Conservation (phyloP, 202 grass and related monocot genomes). For the Eragrostis tef region DNA sequence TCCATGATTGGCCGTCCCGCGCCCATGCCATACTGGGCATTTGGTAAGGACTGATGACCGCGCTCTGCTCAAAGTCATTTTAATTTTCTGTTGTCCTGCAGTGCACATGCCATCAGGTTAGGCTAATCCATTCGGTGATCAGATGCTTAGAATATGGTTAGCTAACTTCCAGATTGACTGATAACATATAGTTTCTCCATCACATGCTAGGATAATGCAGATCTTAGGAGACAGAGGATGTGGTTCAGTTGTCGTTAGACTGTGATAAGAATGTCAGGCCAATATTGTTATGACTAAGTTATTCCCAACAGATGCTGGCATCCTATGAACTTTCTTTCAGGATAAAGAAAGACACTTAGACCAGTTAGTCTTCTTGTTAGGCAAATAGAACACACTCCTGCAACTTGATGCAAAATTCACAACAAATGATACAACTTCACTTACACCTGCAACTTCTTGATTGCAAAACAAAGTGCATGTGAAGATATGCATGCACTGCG, state of each 20-base stretch:
- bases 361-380: background rate
- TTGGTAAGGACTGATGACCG: constrained; percentile 51
- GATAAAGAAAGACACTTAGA: background rate
- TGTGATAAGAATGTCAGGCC: background rate
- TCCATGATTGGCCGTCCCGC: constrained; percentile 80
- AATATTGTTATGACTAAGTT: background rate
- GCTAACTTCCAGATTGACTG: background rate
- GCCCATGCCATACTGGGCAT: constrained; percentile 91
- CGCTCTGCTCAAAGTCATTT: background rate
- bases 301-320: background rate
- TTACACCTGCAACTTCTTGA: background rate
- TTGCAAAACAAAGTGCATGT: background rate
- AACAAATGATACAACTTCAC: background rate
- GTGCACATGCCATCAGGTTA: background rate
- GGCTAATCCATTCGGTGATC: background rate
- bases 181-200: background rate
- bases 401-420: background rate
- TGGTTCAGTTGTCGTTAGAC: background rate
- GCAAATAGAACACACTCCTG: background rate
- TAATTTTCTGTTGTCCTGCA: background rate
- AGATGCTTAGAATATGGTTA: background rate
- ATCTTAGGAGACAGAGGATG: background rate
- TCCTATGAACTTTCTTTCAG: background rate
- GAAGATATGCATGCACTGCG: background rate
- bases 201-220: background rate